These are phyloP conservation scores for Nemania diffusa DNA, from an alignment of 2,329 filamentous ascomycete genomes.

Conservation along the genomic window DNA sequence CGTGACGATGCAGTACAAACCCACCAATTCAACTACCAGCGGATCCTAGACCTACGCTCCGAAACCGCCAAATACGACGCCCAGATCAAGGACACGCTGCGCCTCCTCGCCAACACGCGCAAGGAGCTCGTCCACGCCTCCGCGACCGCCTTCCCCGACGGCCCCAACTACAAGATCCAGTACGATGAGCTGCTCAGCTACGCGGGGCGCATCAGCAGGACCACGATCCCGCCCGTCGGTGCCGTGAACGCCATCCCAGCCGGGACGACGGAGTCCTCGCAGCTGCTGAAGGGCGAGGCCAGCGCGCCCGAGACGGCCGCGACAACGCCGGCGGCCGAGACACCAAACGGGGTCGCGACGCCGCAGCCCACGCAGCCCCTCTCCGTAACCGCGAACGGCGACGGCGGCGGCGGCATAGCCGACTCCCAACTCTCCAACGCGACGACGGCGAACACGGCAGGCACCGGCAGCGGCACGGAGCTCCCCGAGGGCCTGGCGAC, in stretches of 20 bases:
- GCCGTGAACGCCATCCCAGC: constrained; percentile 55
- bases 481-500: constrained; percentile 62
- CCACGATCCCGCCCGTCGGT: constrained; percentile 75
- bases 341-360: constrained; percentile 40
- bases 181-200: constrained; percentile 81
- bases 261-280: constrained; percentile 41
- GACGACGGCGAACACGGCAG: constrained; percentile 35
- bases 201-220: constrained; percentile 82
- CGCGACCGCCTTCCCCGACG: constrained; percentile 64
- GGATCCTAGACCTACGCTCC: constrained; percentile 74
- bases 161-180: constrained; percentile 65
- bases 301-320: constrained; percentile 44
- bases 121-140: constrained; percentile 75
- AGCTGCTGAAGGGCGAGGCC: constrained; percentile 33
- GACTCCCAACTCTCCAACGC: too few species aligned
- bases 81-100: constrained; percentile 77
- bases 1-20: constrained; percentile 64
- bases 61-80: constrained; percentile 73
- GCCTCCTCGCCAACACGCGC: constrained; percentile 76
- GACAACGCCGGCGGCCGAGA: constrained; percentile 43
- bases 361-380: constrained; percentile 15
- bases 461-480: constrained; percentile 48
- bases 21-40: constrained; percentile 79
- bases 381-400: background rate
- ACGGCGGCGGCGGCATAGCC: constrained; percentile 2